phyloP scores from a whole-genome alignment of 2,329 filamentous ascomycete genomes.

The Magnaporthiopsis rhizophila region DNA sequence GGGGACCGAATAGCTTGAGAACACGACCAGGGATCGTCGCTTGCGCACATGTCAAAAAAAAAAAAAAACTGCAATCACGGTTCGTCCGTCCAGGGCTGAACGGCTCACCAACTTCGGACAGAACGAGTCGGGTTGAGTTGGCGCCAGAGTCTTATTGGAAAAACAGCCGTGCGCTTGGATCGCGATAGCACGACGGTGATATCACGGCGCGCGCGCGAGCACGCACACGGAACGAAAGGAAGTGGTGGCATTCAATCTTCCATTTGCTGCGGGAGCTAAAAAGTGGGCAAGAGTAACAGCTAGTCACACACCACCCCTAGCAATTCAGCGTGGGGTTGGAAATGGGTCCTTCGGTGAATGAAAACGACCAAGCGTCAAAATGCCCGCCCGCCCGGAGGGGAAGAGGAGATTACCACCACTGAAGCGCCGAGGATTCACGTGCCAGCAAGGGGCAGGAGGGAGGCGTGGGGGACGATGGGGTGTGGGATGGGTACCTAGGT shows the following conservation, averaged over 20 bases:
- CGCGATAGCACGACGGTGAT: background rate
- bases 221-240: background rate
- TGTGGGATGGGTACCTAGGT: background rate
- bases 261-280: background rate
- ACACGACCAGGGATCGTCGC: background rate
- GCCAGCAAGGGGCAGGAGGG: background rate
- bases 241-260: too few relatives aligned
- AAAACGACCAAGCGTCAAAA: slow-evolving; percentile 1
- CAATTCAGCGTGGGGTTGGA: background rate
- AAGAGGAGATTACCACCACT: background rate
- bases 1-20: background rate
- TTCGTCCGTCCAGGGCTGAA: background rate
- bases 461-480: too few relatives aligned
- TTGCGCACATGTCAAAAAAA: background rate
- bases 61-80: background rate
- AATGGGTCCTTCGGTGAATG: slow-evolving; percentile 4
- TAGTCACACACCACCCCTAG: background rate
- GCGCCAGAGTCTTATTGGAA: background rate
- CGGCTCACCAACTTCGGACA: background rate
- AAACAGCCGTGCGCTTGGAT: background rate
- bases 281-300: background rate
- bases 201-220: background rate
- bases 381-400: background rate
- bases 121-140: background rate
- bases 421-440: slow-evolving; percentile 4